Evolutionary conservation across 1,139 yeast species (phyloP).

Genomic region (Zygosaccharomyces pseudobailii): DNA sequence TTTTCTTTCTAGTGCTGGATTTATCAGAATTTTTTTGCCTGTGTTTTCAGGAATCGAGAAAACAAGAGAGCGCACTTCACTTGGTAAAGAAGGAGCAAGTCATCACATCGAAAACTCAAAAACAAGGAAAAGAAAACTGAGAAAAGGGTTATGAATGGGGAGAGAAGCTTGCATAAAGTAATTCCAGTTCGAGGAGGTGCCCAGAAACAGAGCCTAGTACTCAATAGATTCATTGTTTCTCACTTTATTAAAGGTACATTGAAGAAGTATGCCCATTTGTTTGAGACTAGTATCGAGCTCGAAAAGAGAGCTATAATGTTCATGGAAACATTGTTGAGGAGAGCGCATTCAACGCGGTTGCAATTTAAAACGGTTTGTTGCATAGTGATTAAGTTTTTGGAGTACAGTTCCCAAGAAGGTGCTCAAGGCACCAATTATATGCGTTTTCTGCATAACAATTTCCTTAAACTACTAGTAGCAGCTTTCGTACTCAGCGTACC

Average conservation of each 20-base stretch:
- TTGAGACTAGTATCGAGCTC: conserved; percentile 1
- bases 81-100: too few species aligned
- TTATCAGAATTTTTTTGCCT: not conserved
- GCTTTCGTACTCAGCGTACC: conserved; percentile 22
- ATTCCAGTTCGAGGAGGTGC: not conserved
- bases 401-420: conserved; percentile 14
- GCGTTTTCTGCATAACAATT: conserved; percentile 18
- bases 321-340: conserved; percentile 15
- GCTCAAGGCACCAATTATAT: conserved; percentile 19
- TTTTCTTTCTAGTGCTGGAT: not conserved
- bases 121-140: not conserved
- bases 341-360: conserved; percentile 16
- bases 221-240: conserved; percentile 18
- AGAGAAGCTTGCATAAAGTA: not conserved
- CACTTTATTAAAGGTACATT: conserved; percentile 15
- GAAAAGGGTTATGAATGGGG: not conserved
- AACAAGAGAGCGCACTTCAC: not conserved
- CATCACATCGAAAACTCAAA: too few species aligned
- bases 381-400: conserved; percentile 23
- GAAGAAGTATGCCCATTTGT: conserved; percentile 12
- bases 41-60: not conserved
- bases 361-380: conserved; percentile 28
- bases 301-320: conserved; percentile 7
- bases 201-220: conserved; percentile 2
- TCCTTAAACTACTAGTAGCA: conserved; percentile 22